A percentile compares a stretch with the other conserved stretches of the same genome.
These are phyloP conservation scores for Fusarium sp. DNA, from an alignment of 2,329 filamentous ascomycete genomes.

Conservation along the genomic window DNA sequence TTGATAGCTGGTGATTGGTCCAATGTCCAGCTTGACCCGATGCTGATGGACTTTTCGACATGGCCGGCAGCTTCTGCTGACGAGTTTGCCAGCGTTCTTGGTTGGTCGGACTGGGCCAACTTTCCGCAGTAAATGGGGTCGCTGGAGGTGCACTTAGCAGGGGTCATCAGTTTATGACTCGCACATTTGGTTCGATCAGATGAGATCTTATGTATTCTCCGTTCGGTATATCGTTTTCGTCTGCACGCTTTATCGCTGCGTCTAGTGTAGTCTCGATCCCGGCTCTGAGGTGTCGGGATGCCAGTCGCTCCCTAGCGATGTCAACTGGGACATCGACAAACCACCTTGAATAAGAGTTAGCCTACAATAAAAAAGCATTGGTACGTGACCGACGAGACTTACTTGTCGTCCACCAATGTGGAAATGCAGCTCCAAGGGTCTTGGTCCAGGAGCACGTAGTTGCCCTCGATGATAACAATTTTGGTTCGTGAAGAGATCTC, in stretches of 20 bases:
- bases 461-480: neutral
- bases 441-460: neutral
- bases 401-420: neutral
- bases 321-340: neutral
- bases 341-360: neutral
- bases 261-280: neutral
- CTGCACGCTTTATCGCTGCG: neutral
- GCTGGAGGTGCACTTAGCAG: accelerated
- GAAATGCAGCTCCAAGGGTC: neutral
- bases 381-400: neutral
- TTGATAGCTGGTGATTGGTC: neutral
- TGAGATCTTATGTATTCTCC: neutral
- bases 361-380: accelerated
- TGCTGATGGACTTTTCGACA: neutral
- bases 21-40: neutral
- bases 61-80: neutral
- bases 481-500: neutral
- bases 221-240: neutral
- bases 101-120: neutral
- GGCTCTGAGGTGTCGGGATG: neutral
- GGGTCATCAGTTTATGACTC: neutral
- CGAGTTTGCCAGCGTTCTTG: neutral
- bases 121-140: neutral
- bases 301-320: neutral
- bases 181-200: neutral